These are phyloP conservation scores for Aspergillus oerlinghausenensis DNA, from an alignment of 2,329 filamentous ascomycete genomes.

Conservation along the genomic window DNA sequence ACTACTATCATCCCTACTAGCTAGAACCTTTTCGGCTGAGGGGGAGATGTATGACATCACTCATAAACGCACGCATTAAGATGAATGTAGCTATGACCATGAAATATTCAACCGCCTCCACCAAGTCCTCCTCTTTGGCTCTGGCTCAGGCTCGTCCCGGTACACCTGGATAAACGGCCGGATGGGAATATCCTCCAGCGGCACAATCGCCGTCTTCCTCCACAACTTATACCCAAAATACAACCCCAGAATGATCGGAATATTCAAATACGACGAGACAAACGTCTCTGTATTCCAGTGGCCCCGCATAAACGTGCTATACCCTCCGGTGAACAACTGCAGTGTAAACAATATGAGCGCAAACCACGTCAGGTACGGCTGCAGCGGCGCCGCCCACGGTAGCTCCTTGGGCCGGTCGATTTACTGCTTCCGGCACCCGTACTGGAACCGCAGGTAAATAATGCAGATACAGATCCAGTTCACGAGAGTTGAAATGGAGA, in stretches of 20 bases:
- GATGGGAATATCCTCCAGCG: conserved; percentile 32
- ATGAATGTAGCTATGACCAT: conserved; percentile 13
- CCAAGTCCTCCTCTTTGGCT: conserved; percentile 18
- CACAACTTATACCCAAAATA: conserved; percentile 40
- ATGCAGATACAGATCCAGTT: conserved; percentile 57
- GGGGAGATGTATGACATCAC: too few species aligned
- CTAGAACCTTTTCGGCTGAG: too few species aligned
- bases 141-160: conserved; percentile 23
- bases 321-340: conserved; percentile 66
- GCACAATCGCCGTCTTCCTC: conserved; percentile 35
- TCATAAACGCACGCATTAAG: too few species aligned
- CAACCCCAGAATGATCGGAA: conserved; percentile 52
- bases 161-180: conserved; percentile 29
- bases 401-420: conserved; percentile 32
- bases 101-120: conserved; percentile 22
- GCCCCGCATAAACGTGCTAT: conserved; percentile 40
- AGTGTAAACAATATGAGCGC: conserved; percentile 53
- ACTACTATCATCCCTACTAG: too few species aligned
- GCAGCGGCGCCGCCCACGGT: conserved; percentile 47
- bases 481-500: conserved; percentile 31
- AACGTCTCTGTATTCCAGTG: conserved; percentile 55
- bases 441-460: conserved; percentile 51
- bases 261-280: conserved; percentile 55
- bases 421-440: conserved; percentile 35
- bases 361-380: conserved; percentile 58